Evolutionary conservation across 2,329 filamentous ascomycete species (phyloP).

Genomic region (Fusarium nisikadoi): DNA sequence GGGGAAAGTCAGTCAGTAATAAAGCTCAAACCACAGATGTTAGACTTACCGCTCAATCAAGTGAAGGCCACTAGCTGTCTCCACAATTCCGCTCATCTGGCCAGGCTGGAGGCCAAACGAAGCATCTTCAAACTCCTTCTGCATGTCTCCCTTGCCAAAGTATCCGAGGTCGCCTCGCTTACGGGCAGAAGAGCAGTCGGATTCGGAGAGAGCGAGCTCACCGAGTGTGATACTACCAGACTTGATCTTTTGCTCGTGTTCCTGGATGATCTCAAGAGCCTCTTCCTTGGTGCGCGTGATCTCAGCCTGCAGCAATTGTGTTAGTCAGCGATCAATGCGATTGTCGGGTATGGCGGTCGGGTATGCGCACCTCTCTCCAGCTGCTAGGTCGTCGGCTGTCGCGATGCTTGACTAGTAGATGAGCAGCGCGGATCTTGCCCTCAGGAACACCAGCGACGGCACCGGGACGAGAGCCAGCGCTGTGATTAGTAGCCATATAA

Average conservation of each 20-base stretch:
- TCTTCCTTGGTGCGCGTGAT: constrained; percentile 92
- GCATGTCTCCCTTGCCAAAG: constrained; percentile 96
- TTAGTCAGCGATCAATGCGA: neutral
- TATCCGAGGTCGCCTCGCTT: constrained; percentile 96
- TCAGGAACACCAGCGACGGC: constrained; percentile 60
- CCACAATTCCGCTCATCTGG: constrained; percentile 86
- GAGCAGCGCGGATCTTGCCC: constrained; percentile 92
- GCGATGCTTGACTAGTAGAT: constrained; percentile 92
- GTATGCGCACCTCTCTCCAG: constrained; percentile 77
- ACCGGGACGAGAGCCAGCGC: constrained; percentile 57
- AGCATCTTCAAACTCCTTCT: constrained; percentile 97
- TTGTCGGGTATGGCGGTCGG: neutral
- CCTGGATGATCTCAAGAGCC: constrained; percentile 79
- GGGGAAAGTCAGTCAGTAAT: constrained; percentile 9
- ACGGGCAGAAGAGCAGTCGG: constrained; percentile 93
- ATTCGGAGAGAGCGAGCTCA: constrained; percentile 87
- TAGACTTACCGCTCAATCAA: constrained; percentile 87
- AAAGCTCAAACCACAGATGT: neutral
- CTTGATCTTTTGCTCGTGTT: constrained; percentile 80
- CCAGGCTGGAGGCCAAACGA: constrained; percentile 90
- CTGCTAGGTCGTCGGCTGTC: constrained; percentile 89
- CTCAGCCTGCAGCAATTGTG: constrained; percentile 62
- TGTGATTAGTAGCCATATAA: constrained; percentile 93
- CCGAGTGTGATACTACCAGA: constrained; percentile 75
- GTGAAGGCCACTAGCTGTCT: constrained; percentile 94